phyloP scores from a whole-genome alignment of 805 yeast genomes.

The Grigorovia transvaalensis region DNA sequence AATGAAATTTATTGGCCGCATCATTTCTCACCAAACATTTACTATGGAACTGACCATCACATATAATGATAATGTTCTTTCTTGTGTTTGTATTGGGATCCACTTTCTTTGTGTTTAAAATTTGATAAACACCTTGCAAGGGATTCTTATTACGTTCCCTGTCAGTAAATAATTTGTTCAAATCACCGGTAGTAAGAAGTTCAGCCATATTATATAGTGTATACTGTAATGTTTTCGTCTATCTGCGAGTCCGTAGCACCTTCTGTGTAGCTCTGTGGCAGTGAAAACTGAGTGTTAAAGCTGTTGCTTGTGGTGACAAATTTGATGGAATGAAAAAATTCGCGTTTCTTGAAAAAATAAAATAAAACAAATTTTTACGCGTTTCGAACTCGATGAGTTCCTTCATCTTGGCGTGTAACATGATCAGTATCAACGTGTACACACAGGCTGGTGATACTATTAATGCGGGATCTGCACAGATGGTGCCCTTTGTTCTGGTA shows the following conservation, averaged over 20 bases:
- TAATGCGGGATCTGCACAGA: background rate
- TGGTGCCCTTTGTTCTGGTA: constrained; percentile 11
- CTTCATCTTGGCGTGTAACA: background rate
- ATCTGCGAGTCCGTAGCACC: no score
- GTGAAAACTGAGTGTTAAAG: background rate
- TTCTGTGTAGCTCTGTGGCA: no score
- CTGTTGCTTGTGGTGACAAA: no score
- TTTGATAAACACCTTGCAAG: constrained; percentile 25
- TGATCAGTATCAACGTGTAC: background rate
- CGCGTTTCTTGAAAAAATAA: no score
- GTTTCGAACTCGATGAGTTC: background rate
- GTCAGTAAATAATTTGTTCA: constrained; percentile 22
- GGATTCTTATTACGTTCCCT: constrained; percentile 24
- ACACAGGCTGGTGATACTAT: background rate
- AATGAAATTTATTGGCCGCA: constrained; percentile 35
- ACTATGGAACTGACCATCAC: constrained; percentile 42
- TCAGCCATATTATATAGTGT: background rate
- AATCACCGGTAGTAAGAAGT: constrained; percentile 14
- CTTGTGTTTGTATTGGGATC: constrained; percentile 20
- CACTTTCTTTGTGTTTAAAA: constrained; percentile 24
- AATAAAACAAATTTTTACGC: background rate
- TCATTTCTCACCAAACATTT: constrained; percentile 47
- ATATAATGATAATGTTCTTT: constrained; percentile 32
- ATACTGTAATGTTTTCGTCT: no score
- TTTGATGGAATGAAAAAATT: no score